Evolutionary conservation across 352 stramenopile species (phyloP).

Genomic region (Phytophthora meadii): DNA sequence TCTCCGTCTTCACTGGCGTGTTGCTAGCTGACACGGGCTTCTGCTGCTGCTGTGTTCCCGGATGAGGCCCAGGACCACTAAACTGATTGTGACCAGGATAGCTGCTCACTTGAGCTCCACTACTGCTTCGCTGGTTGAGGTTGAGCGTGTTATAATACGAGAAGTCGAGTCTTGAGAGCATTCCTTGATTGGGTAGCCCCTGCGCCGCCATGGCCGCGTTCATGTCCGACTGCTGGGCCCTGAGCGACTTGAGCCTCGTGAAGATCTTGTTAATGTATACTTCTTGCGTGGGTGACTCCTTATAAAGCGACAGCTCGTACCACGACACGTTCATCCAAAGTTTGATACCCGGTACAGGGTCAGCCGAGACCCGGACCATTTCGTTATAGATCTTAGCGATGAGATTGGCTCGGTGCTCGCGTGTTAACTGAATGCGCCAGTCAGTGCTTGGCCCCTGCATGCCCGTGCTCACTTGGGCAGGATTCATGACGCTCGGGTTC

Average conservation of each 20-base stretch:
- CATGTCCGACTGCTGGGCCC: conserved; percentile 78
- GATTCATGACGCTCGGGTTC: conserved; percentile 22
- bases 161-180: conserved; percentile 81
- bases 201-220: conserved; percentile 72
- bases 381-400: conserved; percentile 91
- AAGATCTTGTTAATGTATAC: conserved; percentile 92
- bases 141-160: conserved; percentile 84
- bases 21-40: conserved; percentile 20
- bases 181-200: conserved; percentile 70
- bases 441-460: conserved; percentile 40
- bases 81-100: conserved; percentile 57
- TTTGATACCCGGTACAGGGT: conserved; percentile 82
- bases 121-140: conserved; percentile 42
- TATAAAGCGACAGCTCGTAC: conserved; percentile 89
- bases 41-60: conserved; percentile 32
- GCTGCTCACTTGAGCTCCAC: conserved; percentile 35
- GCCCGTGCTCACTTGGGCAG: conserved; percentile 23
- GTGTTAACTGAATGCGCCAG: conserved; percentile 82
- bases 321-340: conserved; percentile 91
- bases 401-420: conserved; percentile 82
- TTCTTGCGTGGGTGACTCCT: conserved; percentile 86
- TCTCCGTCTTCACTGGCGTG: conserved; percentile 33
- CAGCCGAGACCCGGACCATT: conserved; percentile 81
- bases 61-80: conserved; percentile 29
- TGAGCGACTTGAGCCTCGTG: conserved; percentile 81